phyloP scores from a whole-genome alignment of 2,329 filamentous ascomycete species.

The Coniochaeta ligniaria region DNA sequence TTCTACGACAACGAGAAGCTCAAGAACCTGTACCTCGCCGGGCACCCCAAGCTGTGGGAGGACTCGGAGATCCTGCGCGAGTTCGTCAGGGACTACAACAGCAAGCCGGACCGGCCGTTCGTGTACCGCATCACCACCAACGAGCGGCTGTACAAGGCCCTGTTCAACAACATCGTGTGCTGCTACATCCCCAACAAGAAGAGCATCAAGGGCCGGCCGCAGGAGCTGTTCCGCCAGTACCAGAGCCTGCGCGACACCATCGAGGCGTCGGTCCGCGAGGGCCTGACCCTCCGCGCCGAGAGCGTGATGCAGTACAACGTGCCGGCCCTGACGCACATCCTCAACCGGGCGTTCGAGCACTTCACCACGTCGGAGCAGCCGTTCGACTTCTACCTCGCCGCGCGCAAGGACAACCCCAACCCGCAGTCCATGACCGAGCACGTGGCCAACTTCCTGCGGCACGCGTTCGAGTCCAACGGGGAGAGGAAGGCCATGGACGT shows the following conservation, averaged over 20 bases:
- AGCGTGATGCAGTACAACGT: constrained; percentile 11
- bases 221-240: constrained; percentile 8
- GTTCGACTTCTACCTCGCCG: constrained; percentile 12
- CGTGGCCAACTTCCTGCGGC: constrained; percentile 12
- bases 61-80: background rate
- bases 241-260: constrained; percentile 6
- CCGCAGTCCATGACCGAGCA: constrained; percentile 9
- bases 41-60: background rate
- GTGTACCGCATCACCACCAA: background rate
- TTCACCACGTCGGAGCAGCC: constrained; percentile 10
- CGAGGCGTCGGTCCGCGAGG: constrained; percentile 6
- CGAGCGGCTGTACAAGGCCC: constrained; percentile 4
- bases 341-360: constrained; percentile 11
- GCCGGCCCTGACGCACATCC: constrained; percentile 11
- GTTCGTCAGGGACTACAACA: background rate
- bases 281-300: constrained; percentile 5
- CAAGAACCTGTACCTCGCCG: background rate
- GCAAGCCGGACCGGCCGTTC: background rate
- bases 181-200: constrained; percentile 11
- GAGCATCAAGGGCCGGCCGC: constrained; percentile 1
- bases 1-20: constrained; percentile 9
- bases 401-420: constrained; percentile 10
- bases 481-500: background rate
- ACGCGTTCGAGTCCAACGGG: background rate
- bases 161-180: constrained; percentile 10